phyloP scores from a whole-genome alignment of 192 early-diverging fungal species.

The Podila verticillata region DNA sequence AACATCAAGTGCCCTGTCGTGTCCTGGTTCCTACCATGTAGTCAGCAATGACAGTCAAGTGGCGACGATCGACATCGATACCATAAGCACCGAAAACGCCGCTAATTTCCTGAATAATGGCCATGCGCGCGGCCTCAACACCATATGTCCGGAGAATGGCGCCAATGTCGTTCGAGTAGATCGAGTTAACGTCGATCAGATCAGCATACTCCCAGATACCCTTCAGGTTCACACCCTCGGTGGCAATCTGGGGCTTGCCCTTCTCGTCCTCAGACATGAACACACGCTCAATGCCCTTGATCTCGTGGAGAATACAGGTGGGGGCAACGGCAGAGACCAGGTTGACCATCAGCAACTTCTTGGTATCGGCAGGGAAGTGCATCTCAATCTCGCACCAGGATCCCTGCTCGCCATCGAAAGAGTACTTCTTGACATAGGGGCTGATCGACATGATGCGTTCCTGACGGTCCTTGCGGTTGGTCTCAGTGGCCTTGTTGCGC shows the following conservation, averaged over 20 bases:
- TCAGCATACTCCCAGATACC: slow-evolving; percentile 87
- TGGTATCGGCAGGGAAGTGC: slow-evolving; percentile 87
- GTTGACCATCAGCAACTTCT: slow-evolving; percentile 95
- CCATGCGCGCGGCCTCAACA: slow-evolving; percentile 94
- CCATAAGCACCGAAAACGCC: slow-evolving; percentile 94
- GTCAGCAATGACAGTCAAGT: slow-evolving; percentile 96
- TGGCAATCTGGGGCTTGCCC: slow-evolving; percentile 66
- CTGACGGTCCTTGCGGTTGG: slow-evolving; percentile 52
- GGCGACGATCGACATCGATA: slow-evolving; percentile 93
- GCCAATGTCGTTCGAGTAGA: slow-evolving; percentile 98
- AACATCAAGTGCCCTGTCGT: no score
- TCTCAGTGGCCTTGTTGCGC: slow-evolving; percentile 17
- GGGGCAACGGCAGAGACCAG: slow-evolving; percentile 83
- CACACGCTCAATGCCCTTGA: slow-evolving; percentile 81
- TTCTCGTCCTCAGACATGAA: slow-evolving; percentile 79
- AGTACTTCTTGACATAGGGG: slow-evolving; percentile 75
- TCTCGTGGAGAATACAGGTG: slow-evolving; percentile 83
- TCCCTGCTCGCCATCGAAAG: slow-evolving; percentile 74
- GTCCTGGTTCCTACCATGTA: slow-evolving; percentile 79
- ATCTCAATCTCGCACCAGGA: slow-evolving; percentile 86
- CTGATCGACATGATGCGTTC: slow-evolving; percentile 63
- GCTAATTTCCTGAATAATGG: slow-evolving; percentile 93
- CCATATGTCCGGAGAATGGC: slow-evolving; percentile 93
- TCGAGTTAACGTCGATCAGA: slow-evolving; percentile 84
- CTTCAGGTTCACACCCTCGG: slow-evolving; percentile 91